These are phyloP conservation scores for Bryum argenteum DNA, from an alignment of 225 moss, liverwort and hornwort species.

Conservation along the genomic window DNA sequence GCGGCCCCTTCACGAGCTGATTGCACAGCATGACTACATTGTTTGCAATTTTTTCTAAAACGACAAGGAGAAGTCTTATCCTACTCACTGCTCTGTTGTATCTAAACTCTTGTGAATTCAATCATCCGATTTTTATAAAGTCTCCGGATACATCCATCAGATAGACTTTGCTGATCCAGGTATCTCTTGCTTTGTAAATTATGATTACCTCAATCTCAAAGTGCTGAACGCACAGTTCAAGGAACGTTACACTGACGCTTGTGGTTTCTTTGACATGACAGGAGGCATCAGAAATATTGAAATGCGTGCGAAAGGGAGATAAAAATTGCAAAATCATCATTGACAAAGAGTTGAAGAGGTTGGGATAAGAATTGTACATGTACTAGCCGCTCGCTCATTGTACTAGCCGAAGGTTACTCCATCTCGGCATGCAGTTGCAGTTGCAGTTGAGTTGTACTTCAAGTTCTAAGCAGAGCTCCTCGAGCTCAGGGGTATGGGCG, in stretches of 20 bases:
- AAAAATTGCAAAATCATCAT: neutral
- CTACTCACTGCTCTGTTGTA: too few species aligned
- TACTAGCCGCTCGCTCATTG: neutral
- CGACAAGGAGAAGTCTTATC: too few species aligned
- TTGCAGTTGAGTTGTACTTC: slow-evolving; percentile 16
- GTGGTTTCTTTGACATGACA: slow-evolving; percentile 21
- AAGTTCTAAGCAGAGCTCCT: neutral
- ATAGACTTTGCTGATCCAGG: too few species aligned
- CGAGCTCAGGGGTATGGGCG: too few species aligned
- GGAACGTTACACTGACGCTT: slow-evolving; percentile 3
- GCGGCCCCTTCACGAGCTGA: too few species aligned
- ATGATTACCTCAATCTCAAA: neutral
- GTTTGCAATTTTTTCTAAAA: too few species aligned
- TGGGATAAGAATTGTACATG: neutral
- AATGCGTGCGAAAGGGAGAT: neutral
- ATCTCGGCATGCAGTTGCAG: slow-evolving; percentile 3
- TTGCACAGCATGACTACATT: too few species aligned
- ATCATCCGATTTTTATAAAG: too few species aligned
- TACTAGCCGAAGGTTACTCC: neutral
- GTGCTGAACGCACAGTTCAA: neutral
- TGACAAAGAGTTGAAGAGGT: accelerated
- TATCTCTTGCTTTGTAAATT: too few species aligned
- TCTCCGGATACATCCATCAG: too few species aligned
- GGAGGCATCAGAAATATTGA: slow-evolving; percentile 32
- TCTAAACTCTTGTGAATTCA: too few species aligned